These are phyloP conservation scores for Aspergillus ostianus DNA, from an alignment of 495 filamentous ascomycete species.

Conservation along the genomic window DNA sequence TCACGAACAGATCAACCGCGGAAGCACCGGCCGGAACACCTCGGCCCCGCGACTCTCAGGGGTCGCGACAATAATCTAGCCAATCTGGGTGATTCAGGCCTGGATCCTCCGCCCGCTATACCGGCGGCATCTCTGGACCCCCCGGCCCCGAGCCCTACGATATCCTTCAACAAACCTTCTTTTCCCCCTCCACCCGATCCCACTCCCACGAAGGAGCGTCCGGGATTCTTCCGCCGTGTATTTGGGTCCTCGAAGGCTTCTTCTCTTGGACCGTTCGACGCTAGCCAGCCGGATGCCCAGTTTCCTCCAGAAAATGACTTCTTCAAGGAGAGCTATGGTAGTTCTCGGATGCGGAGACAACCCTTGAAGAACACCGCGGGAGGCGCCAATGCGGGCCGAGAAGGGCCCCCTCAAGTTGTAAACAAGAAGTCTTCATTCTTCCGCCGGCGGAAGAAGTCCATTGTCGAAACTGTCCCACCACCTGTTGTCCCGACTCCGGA, in stretches of 20 bases:
- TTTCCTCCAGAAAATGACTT: constrained; percentile 29
- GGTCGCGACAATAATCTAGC: constrained; percentile 30
- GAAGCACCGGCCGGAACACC: constrained; percentile 38
- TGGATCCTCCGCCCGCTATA: constrained; percentile 32
- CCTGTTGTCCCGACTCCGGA: constrained; percentile 47
- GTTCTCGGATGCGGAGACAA: constrained; percentile 24
- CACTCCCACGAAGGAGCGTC: constrained; percentile 59
- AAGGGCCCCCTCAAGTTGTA: constrained; percentile 53
- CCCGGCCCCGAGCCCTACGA: constrained; percentile 52
- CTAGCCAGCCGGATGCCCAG: constrained; percentile 16
- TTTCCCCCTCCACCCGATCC: constrained; percentile 35
- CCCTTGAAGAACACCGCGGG: constrained; percentile 26
- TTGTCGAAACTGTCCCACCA: constrained; percentile 53
- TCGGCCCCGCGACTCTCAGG: constrained; percentile 38
- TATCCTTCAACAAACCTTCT: constrained; percentile 50
- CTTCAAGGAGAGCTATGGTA: constrained; percentile 24
- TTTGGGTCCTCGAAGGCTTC: constrained; percentile 64
- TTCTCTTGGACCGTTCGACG: constrained; percentile 23
- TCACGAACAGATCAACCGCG: constrained; percentile 47
- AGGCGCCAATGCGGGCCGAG: constrained; percentile 36
- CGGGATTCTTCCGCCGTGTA: constrained; percentile 88
- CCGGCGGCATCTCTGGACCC: constrained; percentile 36
- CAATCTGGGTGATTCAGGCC: constrained; percentile 26
- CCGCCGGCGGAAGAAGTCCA: constrained; percentile 84
- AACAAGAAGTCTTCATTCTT: constrained; percentile 96